phyloP scores from a whole-genome alignment of 1,284 basidiomycete genomes.

The Wallemia ichthyophaga region DNA sequence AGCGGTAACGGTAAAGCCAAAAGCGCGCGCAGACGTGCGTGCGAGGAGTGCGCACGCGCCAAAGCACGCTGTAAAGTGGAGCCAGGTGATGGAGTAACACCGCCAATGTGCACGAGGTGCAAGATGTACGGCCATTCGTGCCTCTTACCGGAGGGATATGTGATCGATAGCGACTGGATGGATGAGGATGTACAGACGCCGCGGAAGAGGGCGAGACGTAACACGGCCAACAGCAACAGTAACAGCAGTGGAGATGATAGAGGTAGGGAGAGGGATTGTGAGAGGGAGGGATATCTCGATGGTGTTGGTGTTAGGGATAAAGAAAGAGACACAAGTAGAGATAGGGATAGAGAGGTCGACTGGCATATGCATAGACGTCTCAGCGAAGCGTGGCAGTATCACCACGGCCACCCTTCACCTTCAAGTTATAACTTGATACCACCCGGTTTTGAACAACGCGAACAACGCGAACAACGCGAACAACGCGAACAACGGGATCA shows the following conservation, averaged over 20 bases:
- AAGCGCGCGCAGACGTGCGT: background rate
- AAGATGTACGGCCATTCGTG: background rate
- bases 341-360: too few relatives aligned
- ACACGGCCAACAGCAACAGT: background rate
- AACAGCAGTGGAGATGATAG: too few relatives aligned
- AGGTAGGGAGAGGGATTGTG: background rate
- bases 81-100: background rate
- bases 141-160: background rate
- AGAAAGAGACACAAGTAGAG: too few relatives aligned
- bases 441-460: too few relatives aligned
- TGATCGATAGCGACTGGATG: background rate
- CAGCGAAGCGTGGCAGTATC: too few relatives aligned
- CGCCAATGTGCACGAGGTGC: background rate
- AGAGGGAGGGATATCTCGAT: background rate
- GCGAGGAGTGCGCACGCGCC: background rate
- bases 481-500: too few relatives aligned
- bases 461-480: too few relatives aligned
- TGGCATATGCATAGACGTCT: too few relatives aligned
- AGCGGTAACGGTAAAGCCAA: background rate
- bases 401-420: too few relatives aligned
- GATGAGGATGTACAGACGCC: background rate
- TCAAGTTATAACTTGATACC: too few relatives aligned
- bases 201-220: background rate
- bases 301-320: too few relatives aligned
- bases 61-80: conserved; percentile 1